These are phyloP conservation scores for Cyclocybe cylindracea DNA, from an alignment of 768 basidiomycete genomes.

Conservation along the genomic window DNA sequence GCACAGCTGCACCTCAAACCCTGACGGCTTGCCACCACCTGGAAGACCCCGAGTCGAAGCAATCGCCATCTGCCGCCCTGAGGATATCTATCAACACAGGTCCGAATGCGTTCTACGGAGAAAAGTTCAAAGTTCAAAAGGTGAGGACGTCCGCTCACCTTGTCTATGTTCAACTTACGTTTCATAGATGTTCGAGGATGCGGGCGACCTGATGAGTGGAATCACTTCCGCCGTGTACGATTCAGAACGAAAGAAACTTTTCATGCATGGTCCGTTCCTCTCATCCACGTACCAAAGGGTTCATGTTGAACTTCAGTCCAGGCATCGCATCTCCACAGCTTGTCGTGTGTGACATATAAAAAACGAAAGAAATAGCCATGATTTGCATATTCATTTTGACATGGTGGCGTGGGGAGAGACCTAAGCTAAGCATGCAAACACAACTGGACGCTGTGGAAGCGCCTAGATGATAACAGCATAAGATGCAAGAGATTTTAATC, in stretches of 20 bases:
- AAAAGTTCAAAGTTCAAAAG: conserved; percentile 62
- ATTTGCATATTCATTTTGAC: conserved; percentile 31
- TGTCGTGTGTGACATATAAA: conserved; percentile 29
- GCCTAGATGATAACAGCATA: conserved; percentile 14
- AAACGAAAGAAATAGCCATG: conserved; percentile 15
- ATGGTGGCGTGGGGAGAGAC: conserved; percentile 15
- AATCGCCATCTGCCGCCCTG: conserved; percentile 49
- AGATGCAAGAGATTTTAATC: conserved; percentile 28
- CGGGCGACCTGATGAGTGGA: conserved; percentile 56
- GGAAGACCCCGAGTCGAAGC: conserved; percentile 34
- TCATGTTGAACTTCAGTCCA: conserved; percentile 8
- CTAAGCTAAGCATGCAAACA: conserved; percentile 13
- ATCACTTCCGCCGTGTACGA: conserved; percentile 62
- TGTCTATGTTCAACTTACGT: not conserved
- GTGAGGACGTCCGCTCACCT: conserved; percentile 26
- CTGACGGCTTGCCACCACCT: conserved; percentile 40
- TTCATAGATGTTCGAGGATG: conserved; percentile 65
- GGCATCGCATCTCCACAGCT: conserved; percentile 31
- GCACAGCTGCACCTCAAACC: conserved; percentile 46
- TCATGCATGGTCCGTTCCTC: conserved; percentile 53
- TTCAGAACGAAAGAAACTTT: conserved; percentile 47
- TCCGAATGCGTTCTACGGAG: conserved; percentile 51
- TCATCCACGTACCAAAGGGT: not conserved
- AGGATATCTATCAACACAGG: conserved; percentile 57
- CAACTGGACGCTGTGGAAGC: conserved; percentile 11